Percentiles rank a stretch among this genome's conserved stretches.
These are phyloP conservation scores for Sarocladium brachiariae DNA, from an alignment of 2,329 filamentous ascomycete species.

Conservation along the genomic window DNA sequence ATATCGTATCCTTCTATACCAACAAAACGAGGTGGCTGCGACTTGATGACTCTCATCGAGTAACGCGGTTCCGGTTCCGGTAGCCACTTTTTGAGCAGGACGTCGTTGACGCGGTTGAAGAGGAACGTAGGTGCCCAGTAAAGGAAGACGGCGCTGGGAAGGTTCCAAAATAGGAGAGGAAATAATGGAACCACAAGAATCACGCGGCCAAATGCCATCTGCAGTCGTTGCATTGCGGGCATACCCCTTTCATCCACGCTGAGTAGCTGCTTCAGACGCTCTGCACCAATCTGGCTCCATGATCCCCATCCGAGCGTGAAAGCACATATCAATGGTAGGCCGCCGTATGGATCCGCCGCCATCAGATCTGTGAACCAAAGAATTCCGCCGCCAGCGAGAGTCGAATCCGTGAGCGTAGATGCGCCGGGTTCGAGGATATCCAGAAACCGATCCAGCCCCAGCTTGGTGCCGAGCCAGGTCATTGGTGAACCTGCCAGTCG, in stretches of 20 bases:
- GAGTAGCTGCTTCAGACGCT: conserved; percentile 22
- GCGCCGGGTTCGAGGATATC: conserved; percentile 16
- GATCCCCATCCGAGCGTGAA: conserved; percentile 21
- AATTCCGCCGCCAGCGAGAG: conserved; percentile 41
- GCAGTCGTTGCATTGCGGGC: conserved; percentile 17
- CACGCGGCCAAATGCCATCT: conserved; percentile 20
- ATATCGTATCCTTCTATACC: conserved; percentile 6
- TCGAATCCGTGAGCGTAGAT: conserved; percentile 25
- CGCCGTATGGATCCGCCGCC: conserved; percentile 41
- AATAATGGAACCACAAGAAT: conserved; percentile 27
- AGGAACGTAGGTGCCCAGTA: conserved; percentile 33
- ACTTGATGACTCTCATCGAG: conserved; percentile 2
- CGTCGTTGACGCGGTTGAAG: conserved; percentile 27
- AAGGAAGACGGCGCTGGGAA: conserved; percentile 34
- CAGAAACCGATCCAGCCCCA: conserved; percentile 21
- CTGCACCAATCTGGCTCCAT: conserved; percentile 22
- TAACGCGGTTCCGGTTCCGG: not conserved
- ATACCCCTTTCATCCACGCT: conserved; percentile 15
- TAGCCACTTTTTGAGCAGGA: conserved; percentile 13
- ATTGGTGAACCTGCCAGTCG: conserved; percentile 32
- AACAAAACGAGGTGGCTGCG: conserved; percentile 2
- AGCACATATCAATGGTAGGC: conserved; percentile 36
- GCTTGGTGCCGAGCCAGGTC: conserved; percentile 23
- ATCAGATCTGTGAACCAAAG: conserved; percentile 52
- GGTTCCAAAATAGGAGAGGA: conserved; percentile 26